A percentile compares a stretch with the other conserved stretches of the same genome.
Evolutionary conservation across 2,329 filamentous ascomycete species (phyloP).

Genomic region (Amylocarpus encephaloides): DNA sequence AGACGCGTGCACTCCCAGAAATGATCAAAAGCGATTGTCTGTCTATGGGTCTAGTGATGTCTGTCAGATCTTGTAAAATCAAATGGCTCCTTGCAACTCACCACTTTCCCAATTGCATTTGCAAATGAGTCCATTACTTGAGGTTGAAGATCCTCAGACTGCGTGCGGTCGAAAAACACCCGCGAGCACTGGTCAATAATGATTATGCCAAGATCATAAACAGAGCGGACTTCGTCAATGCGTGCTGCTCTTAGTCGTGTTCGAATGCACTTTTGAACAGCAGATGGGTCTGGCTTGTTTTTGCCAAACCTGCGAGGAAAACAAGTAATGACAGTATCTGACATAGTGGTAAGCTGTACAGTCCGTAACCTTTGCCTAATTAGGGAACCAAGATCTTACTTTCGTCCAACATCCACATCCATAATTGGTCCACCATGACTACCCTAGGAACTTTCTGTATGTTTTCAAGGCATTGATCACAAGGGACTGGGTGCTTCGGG

Average conservation of each 20-base stretch:
- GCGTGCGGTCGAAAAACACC: conserved; percentile 36
- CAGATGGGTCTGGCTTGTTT: conserved; percentile 36
- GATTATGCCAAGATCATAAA: conserved; percentile 35
- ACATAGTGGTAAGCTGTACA: no score
- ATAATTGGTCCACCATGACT: conserved; percentile 40
- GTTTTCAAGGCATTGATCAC: conserved; percentile 7
- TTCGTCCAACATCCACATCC: conserved; percentile 38
- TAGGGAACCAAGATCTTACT: conserved; percentile 10
- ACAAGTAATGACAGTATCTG: conserved; percentile 36
- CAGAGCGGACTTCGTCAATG: conserved; percentile 30
- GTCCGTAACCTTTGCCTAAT: not conserved
- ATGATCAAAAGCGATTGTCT: conserved; percentile 30
- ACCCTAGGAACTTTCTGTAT: conserved; percentile 16
- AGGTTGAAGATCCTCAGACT: conserved; percentile 30
- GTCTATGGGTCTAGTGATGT: not conserved
- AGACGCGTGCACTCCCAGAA: conserved; percentile 29
- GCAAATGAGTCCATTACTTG: conserved; percentile 39
- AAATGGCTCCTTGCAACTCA: conserved; percentile 24
- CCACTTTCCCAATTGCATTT: conserved; percentile 37
- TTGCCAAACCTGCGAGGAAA: conserved; percentile 38
- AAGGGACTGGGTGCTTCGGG: not conserved
- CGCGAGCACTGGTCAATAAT: conserved; percentile 36
- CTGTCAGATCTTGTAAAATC: not conserved
- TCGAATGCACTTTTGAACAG: conserved; percentile 36
- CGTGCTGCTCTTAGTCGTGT: conserved; percentile 25